phyloP scores from a whole-genome alignment of 306 rosid species.

The Aeschynomene evenia region DNA sequence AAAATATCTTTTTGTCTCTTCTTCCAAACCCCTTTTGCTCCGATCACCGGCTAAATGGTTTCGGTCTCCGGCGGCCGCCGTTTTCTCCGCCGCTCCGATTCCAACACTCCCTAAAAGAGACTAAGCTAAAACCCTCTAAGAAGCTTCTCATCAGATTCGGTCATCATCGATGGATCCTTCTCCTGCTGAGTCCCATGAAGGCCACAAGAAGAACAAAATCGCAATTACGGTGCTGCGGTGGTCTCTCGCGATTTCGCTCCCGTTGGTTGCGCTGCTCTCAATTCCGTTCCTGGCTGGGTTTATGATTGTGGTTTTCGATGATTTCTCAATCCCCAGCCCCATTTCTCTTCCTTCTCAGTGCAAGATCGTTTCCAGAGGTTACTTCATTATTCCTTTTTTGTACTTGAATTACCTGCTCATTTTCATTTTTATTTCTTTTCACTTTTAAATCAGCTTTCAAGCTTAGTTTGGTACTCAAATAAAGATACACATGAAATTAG shows the following conservation, averaged over 20 bases:
- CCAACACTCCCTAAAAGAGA: background rate
- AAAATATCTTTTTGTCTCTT: background rate
- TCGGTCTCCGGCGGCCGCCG: conserved; percentile 82
- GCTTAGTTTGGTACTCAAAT: background rate
- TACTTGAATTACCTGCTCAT: background rate
- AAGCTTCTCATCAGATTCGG: background rate
- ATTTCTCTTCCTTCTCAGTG: conserved; percentile 78
- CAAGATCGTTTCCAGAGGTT: conserved; percentile 83
- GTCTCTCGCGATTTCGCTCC: conserved; percentile 43
- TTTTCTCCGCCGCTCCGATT: background rate
- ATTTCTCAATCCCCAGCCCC: conserved; percentile 55
- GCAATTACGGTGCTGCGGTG: conserved; percentile 44
- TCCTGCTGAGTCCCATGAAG: conserved; percentile 39
- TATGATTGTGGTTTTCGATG: conserved; percentile 41
- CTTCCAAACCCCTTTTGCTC: conserved; percentile 18
- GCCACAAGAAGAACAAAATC: conserved; percentile 26
- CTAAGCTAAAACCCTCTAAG: background rate
- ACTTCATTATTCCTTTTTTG: conserved; percentile 7
- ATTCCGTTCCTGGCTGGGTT: conserved; percentile 51
- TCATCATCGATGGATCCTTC: conserved; percentile 61
- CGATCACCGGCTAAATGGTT: conserved; percentile 77
- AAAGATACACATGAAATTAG: conserved; percentile 1
- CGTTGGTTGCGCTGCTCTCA: conserved; percentile 42
- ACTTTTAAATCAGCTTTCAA: background rate
- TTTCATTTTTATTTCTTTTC: background rate